Conservation (phyloP, 164 flowering plant genomes). For the Houttuynia cordata region DNA sequence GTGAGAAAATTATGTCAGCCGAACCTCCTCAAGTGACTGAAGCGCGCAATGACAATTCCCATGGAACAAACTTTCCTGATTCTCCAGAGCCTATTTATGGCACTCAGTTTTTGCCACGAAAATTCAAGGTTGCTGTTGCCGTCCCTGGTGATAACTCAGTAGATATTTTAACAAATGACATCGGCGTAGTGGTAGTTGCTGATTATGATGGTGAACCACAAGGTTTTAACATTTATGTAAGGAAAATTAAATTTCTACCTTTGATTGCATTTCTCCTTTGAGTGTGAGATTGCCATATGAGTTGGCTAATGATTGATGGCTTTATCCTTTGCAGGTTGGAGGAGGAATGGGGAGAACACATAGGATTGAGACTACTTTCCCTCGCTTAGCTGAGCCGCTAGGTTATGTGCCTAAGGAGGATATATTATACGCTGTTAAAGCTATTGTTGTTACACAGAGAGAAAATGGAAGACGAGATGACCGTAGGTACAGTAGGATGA, state of each 20-base stretch:
- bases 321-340: constrained; percentile 62
- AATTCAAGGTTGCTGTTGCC: constrained; percentile 94
- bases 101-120: constrained; percentile 91
- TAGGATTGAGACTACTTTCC: constrained; percentile 74
- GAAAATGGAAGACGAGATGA: constrained; percentile 99
- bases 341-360: constrained; percentile 99
- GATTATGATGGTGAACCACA: constrained; percentile 82
- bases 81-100: constrained; percentile 98
- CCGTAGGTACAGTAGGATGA: constrained; percentile 92
- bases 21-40: constrained; percentile 85
- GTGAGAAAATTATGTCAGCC: constrained; percentile 76
- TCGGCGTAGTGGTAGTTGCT: constrained; percentile 86
- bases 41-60: constrained; percentile 93
- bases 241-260: constrained; percentile 6
- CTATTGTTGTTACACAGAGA: constrained; percentile 92
- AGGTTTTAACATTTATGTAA: constrained; percentile 90
- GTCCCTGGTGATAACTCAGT: constrained; percentile 94
- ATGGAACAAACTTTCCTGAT: constrained; percentile 89
- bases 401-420: constrained; percentile 97
- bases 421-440: constrained; percentile 88
- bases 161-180: constrained; percentile 89
- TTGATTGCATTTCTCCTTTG: neutral
- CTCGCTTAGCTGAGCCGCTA: constrained; percentile 88
- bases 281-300: neutral
- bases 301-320: neutral